These are phyloP conservation scores for Leishmania lainsoni DNA, from an alignment of 208 protist genomes.

Conservation along the genomic window DNA sequence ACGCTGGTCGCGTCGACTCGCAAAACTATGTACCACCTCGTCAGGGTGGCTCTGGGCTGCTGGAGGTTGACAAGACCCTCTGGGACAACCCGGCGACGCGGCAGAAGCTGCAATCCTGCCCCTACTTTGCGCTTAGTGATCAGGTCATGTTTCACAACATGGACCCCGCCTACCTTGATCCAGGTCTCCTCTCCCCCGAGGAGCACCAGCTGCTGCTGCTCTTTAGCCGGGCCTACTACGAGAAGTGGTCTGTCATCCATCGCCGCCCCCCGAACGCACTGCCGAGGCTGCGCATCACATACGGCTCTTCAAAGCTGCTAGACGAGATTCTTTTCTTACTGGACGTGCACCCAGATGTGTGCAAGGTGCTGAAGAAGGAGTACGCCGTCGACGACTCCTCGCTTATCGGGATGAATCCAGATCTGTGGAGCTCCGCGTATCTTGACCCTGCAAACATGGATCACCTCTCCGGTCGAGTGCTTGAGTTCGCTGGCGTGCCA, in stretches of 20 bases:
- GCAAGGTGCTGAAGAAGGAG: conserved; percentile 69
- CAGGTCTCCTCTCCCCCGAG: conserved; percentile 75
- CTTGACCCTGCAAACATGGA: conserved; percentile 84
- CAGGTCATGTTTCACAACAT: conserved; percentile 91
- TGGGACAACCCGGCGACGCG: conserved; percentile 74
- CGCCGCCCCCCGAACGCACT: conserved; percentile 47
- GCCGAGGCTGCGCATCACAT: conserved; percentile 68
- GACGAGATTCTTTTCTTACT: conserved; percentile 71
- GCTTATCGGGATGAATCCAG: conserved; percentile 83
- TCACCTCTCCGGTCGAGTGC: conserved; percentile 85
- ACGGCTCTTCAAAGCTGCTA: conserved; percentile 58
- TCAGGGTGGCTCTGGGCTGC: conserved; percentile 60
- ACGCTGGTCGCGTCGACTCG: conserved; percentile 75
- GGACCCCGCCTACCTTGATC: conserved; percentile 85
- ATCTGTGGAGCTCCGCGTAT: conserved; percentile 71
- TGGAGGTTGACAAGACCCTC: conserved; percentile 45
- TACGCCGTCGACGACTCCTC: conserved; percentile 80
- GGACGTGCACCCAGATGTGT: conserved; percentile 39
- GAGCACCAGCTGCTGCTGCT: conserved; percentile 88
- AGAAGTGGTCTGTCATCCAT: conserved; percentile 82
- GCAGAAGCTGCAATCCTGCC: conserved; percentile 64
- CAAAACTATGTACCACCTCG: conserved; percentile 73
- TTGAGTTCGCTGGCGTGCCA: conserved; percentile 78
- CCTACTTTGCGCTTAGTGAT: conserved; percentile 89
- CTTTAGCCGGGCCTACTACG: conserved; percentile 85